Percentiles rank a stretch among this genome's conserved stretches.
These are phyloP conservation scores for Knoxdaviesia capensis DNA, from an alignment of 2,329 filamentous ascomycete species.

Conservation along the genomic window DNA sequence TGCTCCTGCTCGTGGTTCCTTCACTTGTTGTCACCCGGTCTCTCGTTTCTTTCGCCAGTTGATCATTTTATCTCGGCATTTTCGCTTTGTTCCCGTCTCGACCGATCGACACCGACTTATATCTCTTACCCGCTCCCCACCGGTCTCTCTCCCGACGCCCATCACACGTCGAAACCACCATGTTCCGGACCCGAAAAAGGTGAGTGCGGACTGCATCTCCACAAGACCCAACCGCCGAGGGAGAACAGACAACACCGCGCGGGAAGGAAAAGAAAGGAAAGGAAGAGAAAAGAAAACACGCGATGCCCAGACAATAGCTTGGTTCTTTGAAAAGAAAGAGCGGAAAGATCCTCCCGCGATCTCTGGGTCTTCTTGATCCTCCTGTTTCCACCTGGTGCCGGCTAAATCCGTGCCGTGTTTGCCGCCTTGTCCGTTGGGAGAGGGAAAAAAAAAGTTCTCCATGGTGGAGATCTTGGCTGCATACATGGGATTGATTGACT, in stretches of 20 bases:
- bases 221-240: not conserved
- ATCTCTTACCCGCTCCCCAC: no score
- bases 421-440: no score
- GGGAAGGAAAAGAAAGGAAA: no score
- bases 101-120: no score
- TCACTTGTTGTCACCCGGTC: not conserved
- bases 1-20: no score
- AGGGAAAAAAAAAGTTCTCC: no score
- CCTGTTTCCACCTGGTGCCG: not conserved
- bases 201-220: not conserved
- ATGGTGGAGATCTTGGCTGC: no score
- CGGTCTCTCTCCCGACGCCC: no score
- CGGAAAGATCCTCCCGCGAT: not conserved
- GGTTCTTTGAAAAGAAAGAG: not conserved
- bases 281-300: no score
- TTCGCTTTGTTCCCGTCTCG: not conserved
- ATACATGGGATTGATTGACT: no score
- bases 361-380: not conserved
- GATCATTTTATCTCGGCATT: not conserved
- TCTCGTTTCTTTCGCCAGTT: not conserved
- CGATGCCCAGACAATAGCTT: not conserved
- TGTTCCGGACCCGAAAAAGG: constrained; percentile 4
- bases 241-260: no score
- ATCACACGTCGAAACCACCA: not conserved
- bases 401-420: no score